Base-by-base conservation (phyloP, 495 filamentous ascomycete species). In the Aspergillus asperescens region DNA sequence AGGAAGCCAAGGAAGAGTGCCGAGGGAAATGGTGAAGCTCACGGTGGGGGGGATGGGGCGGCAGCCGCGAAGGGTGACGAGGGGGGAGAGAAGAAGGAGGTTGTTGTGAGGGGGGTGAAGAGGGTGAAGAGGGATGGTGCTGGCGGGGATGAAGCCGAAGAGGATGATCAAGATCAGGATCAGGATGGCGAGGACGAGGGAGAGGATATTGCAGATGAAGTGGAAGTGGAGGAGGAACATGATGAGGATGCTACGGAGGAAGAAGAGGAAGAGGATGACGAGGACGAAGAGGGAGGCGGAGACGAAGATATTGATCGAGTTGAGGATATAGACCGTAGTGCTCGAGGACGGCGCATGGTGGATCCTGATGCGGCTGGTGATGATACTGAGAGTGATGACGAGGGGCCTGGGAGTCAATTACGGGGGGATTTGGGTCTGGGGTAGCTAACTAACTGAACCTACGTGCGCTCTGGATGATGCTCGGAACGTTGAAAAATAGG, bases 291-390 rank as follows among this genome's bases (percentile, higher is more conserved):
- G 18, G 44, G 58, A 5, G 61, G 61, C 16, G 67, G 63, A 15
- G 75, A 75, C 23, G 79, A 85, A 15, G 78, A 83, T 51, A 78
- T 86, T 56, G 82, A 87, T 60, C 81, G 81, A 13, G 74, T 85
- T 28, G 84, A 88, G 62, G 75, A 79, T 63, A 71, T 80, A 49
- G 80, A 81, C 63, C 55, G 51, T 7, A 56, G 61, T 39, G 43
- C 62, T 34, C 53, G 62, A 7, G 52, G 55, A 18, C 62, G 39
- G 31, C 64, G 54, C 25, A 62, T 48, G 55, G 66, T 63, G 57
- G 67, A 73, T 46, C 70, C 71, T 27, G 75, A 72, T 54, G 70
- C 62, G 40, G 70, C 62, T 25, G 62, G 52, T 4, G 60, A 67
- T 59, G 71, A 75, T 23, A 68, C 67, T n/a, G 69, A 71, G 15